Evolutionary conservation across 2,329 filamentous ascomycete genomes (phyloP), one percentile per base, ranked within the genome.

Genomic region (Colletotrichum filicis): DNA sequence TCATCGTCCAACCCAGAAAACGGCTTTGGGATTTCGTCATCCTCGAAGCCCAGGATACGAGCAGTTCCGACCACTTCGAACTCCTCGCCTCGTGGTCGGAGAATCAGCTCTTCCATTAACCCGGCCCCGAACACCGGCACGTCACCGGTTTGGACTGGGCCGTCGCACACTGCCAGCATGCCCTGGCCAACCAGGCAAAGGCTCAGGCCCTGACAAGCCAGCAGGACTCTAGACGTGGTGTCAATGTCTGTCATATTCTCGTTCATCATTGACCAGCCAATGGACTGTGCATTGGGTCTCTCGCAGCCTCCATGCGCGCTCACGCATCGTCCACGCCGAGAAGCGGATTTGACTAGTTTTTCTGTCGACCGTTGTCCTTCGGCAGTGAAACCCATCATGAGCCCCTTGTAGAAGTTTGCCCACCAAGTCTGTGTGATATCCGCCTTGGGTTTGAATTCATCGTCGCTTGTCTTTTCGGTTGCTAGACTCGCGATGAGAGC

Each of bases 51-150:
- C 32, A 28, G 12, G 24, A 66, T 37, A 14, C 26, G 24, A 22
- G 22, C 16, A 42, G 63, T 65, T 65, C 62, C 42, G 19, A 57
- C 53, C 35, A 53, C 35, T n/a, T 52, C 12, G 37, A 67, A 32
- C 19, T 32, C 8, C 28, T 24, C 53, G 16, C 26, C 16, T 22
- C 9, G 42, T 60, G n/a, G 16, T 42, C 19, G 42, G 58, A 30
- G 14, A 19, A 46, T 49, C 32, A 28, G 14, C 57, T 22, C 28
- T 12, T 59, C 64, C n/a, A 59, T 42, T 59, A 12, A 9, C 19
- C 57, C 28, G 56, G 28, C 66, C 22, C 22, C 22, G 28, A 55
- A 12, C 30, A 52, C 56, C 19, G 56, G 16, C 52, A 32, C 24
- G 42, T 68, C 56, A 32, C 24, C 49, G 32, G 35, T 19, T 26